Evolutionary conservation across 179 eudicot genomes (phyloP), one percentile per base, ranked within the genome.

Genomic region (Sideroxylon spinosum): DNA sequence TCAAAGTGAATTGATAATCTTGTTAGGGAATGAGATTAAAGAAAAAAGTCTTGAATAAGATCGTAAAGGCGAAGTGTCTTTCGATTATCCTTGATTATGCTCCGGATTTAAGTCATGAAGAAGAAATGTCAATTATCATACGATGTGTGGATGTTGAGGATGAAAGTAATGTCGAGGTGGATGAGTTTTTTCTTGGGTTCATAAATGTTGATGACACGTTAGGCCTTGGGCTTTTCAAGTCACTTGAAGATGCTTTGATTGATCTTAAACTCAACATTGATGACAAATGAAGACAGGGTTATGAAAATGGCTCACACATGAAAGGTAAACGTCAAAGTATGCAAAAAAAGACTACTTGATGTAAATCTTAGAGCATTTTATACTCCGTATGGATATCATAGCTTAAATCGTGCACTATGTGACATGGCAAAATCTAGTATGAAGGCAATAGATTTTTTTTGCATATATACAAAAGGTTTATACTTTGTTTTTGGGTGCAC

Each of bases 331-430:
- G 19, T n/a, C 63, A 59, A n/a, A 0, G 23, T n/a, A 7, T 59
- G 8, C 63, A 17, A 59, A 59, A 19, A 19, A 59, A 59, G 25
- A 19, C 25, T 59, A 59, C 25, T 59, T 19, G 23, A 59, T 59
- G 63, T 59, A 59, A 59, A 59, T 59, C 23, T 23, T 19, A 59
- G 63, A 59, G 63, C 63, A 17, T 59, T 59, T 59, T 17, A 59
- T 59, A 59, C n/a, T n/a, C 63, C 8, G 7, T 59, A 6, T n/a
- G 7, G 23, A 16, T 20, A 17, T 59, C 53, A 49, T 49, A 49
- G 65, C 12, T 61, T 61, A 20, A 61, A 61, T 11, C 65, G 20
- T 61, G 65, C 65, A 61, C 65, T 61, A 61, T 61, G 65, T 61
- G 9, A 61, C 22, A 61, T 61, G 65, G 65, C 26, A 20, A 61